Evolutionary conservation across 2,329 filamentous ascomycete genomes (phyloP), one percentile per base, ranked within the genome.

Genomic region (Fusarium nisikadoi): DNA sequence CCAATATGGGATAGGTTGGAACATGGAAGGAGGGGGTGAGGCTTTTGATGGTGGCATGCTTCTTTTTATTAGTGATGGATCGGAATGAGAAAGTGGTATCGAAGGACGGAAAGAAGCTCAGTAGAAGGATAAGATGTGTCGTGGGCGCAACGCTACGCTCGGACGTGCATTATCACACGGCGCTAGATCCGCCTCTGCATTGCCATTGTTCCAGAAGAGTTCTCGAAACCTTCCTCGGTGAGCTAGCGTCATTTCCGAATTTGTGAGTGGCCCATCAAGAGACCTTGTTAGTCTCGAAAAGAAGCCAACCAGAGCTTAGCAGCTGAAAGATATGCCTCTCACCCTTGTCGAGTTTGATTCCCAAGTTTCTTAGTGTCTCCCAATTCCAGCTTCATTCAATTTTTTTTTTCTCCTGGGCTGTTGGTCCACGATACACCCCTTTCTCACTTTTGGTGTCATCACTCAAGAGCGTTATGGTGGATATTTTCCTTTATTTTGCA

Each of bases 221-320:
- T 82, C 81, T 77, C 76, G 81, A 82, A 82, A 72, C 76, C 75
- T 82, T 76, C 80, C 76, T 60, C 54, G 59, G 36, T 36, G n/a
- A 71, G 80, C 58, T 81, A 81, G 79, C 64, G 60, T 71, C 77
- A 79, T 78, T 70, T 79, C 75, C 74, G 59, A 49, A 65, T 54
- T 62, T 49, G 70, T 66, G 71, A 67, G 74, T 75, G 76, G 71
- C 72, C 67, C 71, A 66, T 72, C 72, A 76, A 45, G 38, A 29
- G 29, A 29, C 50, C 38, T 38, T 41, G 35, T 69, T 72, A 63
- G 73, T 33, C 66, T 69, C 67, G 57, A 70, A 71, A 76, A 63
- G 33, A 57, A 75, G 65, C 78, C 77, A 81, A 79, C 75, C 77
- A 78, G 47, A 68, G 49, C 38, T 31, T 59, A 64, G 68, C 49